Evolutionary conservation across 768 basidiomycete genomes (phyloP).

Genomic region (Mycena maculata): DNA sequence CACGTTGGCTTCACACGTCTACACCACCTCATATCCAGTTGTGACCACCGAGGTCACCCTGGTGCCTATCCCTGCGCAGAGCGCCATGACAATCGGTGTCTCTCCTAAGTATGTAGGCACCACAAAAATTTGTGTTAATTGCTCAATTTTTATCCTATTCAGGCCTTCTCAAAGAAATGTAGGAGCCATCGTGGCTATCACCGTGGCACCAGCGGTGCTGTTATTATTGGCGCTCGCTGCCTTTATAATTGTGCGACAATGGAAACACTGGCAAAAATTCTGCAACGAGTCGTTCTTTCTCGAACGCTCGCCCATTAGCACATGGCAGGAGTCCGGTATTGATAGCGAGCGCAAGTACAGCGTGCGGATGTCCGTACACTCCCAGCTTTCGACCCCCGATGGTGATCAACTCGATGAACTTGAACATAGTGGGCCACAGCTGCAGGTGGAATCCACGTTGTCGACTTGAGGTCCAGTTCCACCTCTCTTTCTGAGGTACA

Average conservation of each 20-base stretch:
- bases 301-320: not conserved
- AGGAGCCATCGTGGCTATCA: not conserved
- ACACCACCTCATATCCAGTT: slow-evolving; percentile 6
- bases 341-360: not conserved
- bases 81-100: not conserved
- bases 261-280: not conserved
- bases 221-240: not conserved
- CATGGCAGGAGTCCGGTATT: not conserved
- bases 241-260: not conserved
- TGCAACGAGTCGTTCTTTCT: slow-evolving; percentile 10
- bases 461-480: not conserved
- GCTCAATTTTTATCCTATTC: not conserved
- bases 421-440: slow-evolving; percentile 4
- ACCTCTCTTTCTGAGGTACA: not conserved
- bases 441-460: not conserved
- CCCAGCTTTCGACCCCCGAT: too few species aligned
- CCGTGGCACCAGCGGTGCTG: not conserved
- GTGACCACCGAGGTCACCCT: slow-evolving; percentile 3
- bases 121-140: not conserved
- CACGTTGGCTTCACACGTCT: slow-evolving; percentile 6
- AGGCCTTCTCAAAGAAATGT: not conserved
- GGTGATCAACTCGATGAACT: not conserved
- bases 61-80: not conserved
- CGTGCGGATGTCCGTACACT: too few species aligned
- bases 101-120: not conserved